Evolutionary conservation across 495 filamentous ascomycete genomes (phyloP), one percentile per base, ranked within the genome.

Genomic region (Penicillium simplicissimum): DNA sequence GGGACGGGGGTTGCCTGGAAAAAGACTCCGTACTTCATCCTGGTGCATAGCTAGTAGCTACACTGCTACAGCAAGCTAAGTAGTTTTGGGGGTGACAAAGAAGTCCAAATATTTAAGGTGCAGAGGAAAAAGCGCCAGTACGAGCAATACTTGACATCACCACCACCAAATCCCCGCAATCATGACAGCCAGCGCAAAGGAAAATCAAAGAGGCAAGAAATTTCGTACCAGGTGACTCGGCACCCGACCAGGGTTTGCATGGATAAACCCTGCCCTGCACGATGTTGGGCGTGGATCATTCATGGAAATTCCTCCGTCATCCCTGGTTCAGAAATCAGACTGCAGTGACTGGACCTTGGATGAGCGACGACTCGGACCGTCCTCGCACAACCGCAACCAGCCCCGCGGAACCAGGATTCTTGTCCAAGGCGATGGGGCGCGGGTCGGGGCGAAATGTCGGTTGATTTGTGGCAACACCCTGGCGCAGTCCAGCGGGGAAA

Each of bases 331-430:
- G 54, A 55, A 8, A 40, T 1, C 28, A 38, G n/a, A n/a, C n/a
- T 42, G 23, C 23, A 25, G 1, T 25, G 25, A 9, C 8, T 42
- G 23, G 36, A 15, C 56, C 58, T 51, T 62, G 63, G 63, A 40
- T 47, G 25, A 64, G 49, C 49, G 45, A 58, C 67, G 67, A 66
- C 64, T 69, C 67, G 67, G 67, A 63, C 66, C 63, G 63, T 67
- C 56, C 63, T 67, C 62, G 69, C 64, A 69, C 66, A 71, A 71
- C 69, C 69, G 69, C 69, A 71, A 69, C 69, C 69, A 66, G 69
- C 66, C 69, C 69, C 69, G 69, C 66, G 69, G 67, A 67, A 71
- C 69, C 63, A 71, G 66, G 63, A 66, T 68, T 54, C 48, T 60
- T 53, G 61, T 54, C 68, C 68, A 71, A 64, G 68, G 68, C 58